phyloP scores from a whole-genome alignment of 495 filamentous ascomycete genomes.

The Antarctomyces pellizariae region DNA sequence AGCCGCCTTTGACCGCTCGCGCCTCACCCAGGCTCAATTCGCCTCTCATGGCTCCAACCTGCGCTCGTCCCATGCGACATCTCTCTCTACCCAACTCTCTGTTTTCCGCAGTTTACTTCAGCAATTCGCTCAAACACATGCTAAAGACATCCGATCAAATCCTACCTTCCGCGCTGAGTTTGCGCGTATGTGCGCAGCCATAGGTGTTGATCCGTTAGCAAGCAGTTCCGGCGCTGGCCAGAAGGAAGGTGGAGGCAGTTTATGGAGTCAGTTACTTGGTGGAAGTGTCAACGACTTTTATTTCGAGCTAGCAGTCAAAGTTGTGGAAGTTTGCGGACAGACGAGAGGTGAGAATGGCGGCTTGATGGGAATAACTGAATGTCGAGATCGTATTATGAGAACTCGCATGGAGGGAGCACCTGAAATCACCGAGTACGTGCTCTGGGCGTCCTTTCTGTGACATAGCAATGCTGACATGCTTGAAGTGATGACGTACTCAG shows the following conservation, averaged over 20 bases:
- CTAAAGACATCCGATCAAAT: constrained; percentile 83
- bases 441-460: constrained; percentile 1
- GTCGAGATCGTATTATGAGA: constrained; percentile 45
- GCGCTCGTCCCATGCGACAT: constrained; percentile 53
- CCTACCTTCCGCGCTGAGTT: constrained; percentile 91
- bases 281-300: constrained; percentile 93
- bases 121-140: constrained; percentile 83
- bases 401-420: constrained; percentile 50
- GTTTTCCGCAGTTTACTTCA: constrained; percentile 88
- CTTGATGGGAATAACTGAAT: constrained; percentile 63
- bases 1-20: constrained; percentile 68
- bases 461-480: too few relatives aligned
- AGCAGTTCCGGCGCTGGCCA: constrained; percentile 29
- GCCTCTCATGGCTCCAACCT: constrained; percentile 72
- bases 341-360: constrained; percentile 86
- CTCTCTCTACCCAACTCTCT: constrained; percentile 73
- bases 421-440: constrained; percentile 38
- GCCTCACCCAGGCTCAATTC: constrained; percentile 60
- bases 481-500: constrained; percentile 75
- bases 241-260: constrained; percentile 29
- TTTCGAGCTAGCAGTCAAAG: constrained; percentile 80
- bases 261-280: constrained; percentile 86
- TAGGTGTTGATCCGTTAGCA: constrained; percentile 84
- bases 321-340: constrained; percentile 78
- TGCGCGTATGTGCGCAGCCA: constrained; percentile 91